Conservation (phyloP, 2,329 filamentous ascomycete genomes). For the Xenoacremonium recifei region DNA sequence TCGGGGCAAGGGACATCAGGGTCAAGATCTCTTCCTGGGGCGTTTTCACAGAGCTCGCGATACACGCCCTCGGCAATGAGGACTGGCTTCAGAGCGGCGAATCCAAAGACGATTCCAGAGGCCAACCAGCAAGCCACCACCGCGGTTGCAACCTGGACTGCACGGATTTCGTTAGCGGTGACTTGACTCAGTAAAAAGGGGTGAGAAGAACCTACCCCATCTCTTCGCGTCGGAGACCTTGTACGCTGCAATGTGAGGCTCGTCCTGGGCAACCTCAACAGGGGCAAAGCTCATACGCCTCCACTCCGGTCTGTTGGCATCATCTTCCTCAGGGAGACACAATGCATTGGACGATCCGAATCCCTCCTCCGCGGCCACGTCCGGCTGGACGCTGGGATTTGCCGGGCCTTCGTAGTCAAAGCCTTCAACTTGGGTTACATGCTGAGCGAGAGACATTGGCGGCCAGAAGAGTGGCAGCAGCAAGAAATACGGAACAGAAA, state of each 20-base stretch:
- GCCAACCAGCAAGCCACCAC: slow-evolving; percentile 74
- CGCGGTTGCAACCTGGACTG: slow-evolving; percentile 68
- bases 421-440: slow-evolving; percentile 40
- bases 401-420: slow-evolving; percentile 36
- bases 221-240: slow-evolving; percentile 27
- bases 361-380: not conserved
- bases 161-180: not conserved
- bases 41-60: slow-evolving; percentile 53
- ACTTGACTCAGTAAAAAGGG: slow-evolving; percentile 1
- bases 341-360: not conserved
- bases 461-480: not conserved
- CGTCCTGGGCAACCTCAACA: slow-evolving; percentile 18
- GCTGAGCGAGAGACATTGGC: slow-evolving; percentile 42
- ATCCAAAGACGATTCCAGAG: slow-evolving; percentile 78
- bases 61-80: slow-evolving; percentile 74
- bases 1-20: slow-evolving; percentile 44
- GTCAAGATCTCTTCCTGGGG: slow-evolving; percentile 6
- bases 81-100: slow-evolving; percentile 78
- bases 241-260: slow-evolving; percentile 30
- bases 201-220: slow-evolving; percentile 16
- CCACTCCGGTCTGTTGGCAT: slow-evolving; percentile 18
- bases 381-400: slow-evolving; percentile 10
- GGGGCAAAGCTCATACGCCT: slow-evolving; percentile 28
- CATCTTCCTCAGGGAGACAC: slow-evolving; percentile 2
- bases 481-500: not conserved